Conservation (phyloP, 805 yeast species). For the Hanseniaspora lindneri region DNA sequence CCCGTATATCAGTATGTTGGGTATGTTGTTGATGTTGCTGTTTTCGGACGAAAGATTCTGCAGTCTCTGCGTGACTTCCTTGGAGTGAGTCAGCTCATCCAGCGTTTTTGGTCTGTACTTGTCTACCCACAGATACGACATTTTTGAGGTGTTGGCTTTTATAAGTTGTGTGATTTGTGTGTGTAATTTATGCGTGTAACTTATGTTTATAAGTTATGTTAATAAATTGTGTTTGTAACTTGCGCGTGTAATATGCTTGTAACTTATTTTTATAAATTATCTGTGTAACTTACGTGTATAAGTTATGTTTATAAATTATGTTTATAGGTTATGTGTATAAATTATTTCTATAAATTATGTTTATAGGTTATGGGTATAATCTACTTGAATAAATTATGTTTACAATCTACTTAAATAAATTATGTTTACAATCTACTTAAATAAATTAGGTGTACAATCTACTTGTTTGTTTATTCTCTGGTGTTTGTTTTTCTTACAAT, state of each 20-base stretch:
- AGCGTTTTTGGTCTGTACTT: conserved; percentile 72
- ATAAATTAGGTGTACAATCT: background rate
- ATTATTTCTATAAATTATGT: too few relatives aligned
- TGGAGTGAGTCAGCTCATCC: conserved; percentile 54
- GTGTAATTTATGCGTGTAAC: background rate
- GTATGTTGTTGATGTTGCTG: conserved; percentile 47
- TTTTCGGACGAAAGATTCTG: conserved; percentile 33
- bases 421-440: background rate
- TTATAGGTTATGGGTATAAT: too few relatives aligned
- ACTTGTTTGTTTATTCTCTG: background rate
- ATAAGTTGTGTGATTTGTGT: background rate
- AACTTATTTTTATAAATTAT: too few relatives aligned
- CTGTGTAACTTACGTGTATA: too few relatives aligned
- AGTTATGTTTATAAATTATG: too few relatives aligned
- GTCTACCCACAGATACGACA: conserved; percentile 94
- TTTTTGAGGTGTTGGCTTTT: conserved; percentile 23
- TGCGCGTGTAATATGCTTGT: too few relatives aligned
- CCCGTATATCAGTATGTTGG: conserved; percentile 85
- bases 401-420: too few relatives aligned
- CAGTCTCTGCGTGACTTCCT: conserved; percentile 50
- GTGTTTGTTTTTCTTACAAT: too few relatives aligned
- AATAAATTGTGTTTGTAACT: too few relatives aligned
- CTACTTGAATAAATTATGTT: too few relatives aligned
- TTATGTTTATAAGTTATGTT: too few relatives aligned
- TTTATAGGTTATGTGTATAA: too few relatives aligned